phyloP scores from a whole-genome alignment of 441 rosid genomes.

The Adansonia gregorii region DNA sequence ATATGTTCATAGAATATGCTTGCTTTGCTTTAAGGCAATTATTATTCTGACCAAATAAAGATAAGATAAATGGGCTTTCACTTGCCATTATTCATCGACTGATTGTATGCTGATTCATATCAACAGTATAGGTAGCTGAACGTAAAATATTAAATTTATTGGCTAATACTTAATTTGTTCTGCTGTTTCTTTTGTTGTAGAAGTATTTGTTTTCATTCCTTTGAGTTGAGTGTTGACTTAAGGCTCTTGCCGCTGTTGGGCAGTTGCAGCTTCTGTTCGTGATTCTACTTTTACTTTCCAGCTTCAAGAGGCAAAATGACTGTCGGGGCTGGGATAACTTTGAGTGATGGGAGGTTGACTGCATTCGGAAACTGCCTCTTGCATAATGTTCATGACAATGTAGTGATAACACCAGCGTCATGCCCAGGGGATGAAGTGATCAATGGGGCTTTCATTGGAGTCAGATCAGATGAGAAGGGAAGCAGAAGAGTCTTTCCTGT shows the following conservation, averaged over 20 bases:
- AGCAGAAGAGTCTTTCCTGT: slow-evolving; percentile 69
- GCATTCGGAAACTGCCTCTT: slow-evolving; percentile 55
- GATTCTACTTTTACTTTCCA: not conserved
- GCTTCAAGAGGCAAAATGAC: slow-evolving; percentile 46
- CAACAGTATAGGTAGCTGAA: not conserved
- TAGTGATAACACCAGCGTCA: slow-evolving; percentile 51
- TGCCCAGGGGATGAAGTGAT: slow-evolving; percentile 39
- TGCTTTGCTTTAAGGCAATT: slow-evolving; percentile 21
- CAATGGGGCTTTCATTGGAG: slow-evolving; percentile 76
- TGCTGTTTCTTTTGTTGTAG: not conserved
- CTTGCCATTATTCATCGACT: not conserved
- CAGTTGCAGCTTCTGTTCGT: not conserved
- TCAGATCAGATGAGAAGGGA: slow-evolving; percentile 60
- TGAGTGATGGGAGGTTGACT: slow-evolving; percentile 54
- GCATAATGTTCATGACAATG: slow-evolving; percentile 51
- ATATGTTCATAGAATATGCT: not conserved
- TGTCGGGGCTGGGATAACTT: slow-evolving; percentile 60
- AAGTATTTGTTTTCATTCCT: slow-evolving; percentile 6
- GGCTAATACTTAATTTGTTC: too few relatives aligned
- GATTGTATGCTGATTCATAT: not conserved
- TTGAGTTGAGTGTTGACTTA: not conserved
- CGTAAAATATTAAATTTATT: not conserved
- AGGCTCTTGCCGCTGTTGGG: not conserved
- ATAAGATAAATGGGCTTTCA: not conserved
- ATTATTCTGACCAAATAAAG: slow-evolving; percentile 29